Conservation (phyloP, 2,329 filamentous ascomycete genomes). For the Acrocalymma vagum region DNA sequence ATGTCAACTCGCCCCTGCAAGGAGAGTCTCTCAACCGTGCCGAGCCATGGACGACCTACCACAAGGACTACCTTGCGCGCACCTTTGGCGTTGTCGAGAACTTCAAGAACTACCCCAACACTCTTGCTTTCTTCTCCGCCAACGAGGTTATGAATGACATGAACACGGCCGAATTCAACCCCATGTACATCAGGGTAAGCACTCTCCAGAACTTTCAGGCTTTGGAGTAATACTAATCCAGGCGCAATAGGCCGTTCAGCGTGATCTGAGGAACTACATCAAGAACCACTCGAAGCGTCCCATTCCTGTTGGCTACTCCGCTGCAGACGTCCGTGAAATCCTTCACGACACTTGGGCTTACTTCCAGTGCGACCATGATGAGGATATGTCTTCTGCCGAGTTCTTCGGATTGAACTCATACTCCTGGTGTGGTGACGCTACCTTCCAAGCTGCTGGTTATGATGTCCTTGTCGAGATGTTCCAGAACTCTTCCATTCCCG, state of each 20-base stretch:
- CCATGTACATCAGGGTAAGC: constrained; percentile 65
- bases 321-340: constrained; percentile 77
- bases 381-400: constrained; percentile 71
- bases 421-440: constrained; percentile 76
- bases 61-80: constrained; percentile 62
- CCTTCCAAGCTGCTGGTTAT: constrained; percentile 68
- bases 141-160: constrained; percentile 75
- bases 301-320: constrained; percentile 74
- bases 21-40: constrained; percentile 65
- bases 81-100: constrained; percentile 71
- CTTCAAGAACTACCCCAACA: constrained; percentile 73
- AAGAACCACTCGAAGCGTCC: constrained; percentile 62
- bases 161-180: constrained; percentile 58
- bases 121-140: constrained; percentile 71
- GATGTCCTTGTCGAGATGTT: constrained; percentile 72
- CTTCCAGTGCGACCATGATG: constrained; percentile 69
- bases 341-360: constrained; percentile 80
- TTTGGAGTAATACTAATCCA: constrained; percentile 12
- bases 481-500: constrained; percentile 70
- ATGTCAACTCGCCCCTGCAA: constrained; percentile 69
- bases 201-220: background rate
- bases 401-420: constrained; percentile 81
- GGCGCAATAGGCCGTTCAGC: constrained; percentile 62
- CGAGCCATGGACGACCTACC: constrained; percentile 64
- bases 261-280: constrained; percentile 75